A percentile compares a stretch with the other conserved stretches of the same genome.
Evolutionary conservation across 2,329 filamentous ascomycete species (phyloP).

Genomic region (Hypoxylon sp.): DNA sequence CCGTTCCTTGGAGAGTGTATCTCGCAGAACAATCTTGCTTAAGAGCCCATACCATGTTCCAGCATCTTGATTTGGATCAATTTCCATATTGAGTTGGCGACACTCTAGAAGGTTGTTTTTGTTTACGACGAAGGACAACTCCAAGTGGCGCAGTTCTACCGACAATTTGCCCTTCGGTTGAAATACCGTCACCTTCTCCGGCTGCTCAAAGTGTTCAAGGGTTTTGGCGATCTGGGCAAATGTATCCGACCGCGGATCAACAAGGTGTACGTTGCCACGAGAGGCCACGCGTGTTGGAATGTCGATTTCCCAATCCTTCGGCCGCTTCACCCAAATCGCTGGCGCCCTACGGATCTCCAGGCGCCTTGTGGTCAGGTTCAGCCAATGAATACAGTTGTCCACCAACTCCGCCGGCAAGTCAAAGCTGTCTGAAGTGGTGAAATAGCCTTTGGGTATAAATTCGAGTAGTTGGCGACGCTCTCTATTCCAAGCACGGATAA

Average conservation of each 20-base stretch:
- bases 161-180: conserved; percentile 56
- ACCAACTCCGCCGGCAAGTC: conserved; percentile 67
- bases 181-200: conserved; percentile 58
- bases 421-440: conserved; percentile 45
- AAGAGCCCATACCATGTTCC: conserved; percentile 70
- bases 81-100: conserved; percentile 60
- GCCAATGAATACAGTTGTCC: conserved; percentile 69
- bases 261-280: conserved; percentile 50
- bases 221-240: conserved; percentile 56
- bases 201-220: conserved; percentile 63
- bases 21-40: conserved; percentile 69
- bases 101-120: conserved; percentile 56
- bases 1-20: conserved; percentile 55
- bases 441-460: conserved; percentile 50
- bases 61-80: conserved; percentile 69
- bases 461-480: conserved; percentile 46
- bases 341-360: conserved; percentile 65
- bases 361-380: conserved; percentile 56
- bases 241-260: conserved; percentile 62
- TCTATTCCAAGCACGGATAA: conserved; percentile 57
- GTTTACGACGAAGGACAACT: conserved; percentile 67
- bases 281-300: conserved; percentile 40
- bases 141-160: conserved; percentile 64
- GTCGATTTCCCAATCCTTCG: conserved; percentile 54
- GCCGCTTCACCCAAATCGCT: conserved; percentile 47